Percentiles rank a stretch among this genome's conserved stretches.
These are phyloP conservation scores for Cichorium intybus DNA, from an alignment of 140 eudicot genomes.

Conservation along the genomic window DNA sequence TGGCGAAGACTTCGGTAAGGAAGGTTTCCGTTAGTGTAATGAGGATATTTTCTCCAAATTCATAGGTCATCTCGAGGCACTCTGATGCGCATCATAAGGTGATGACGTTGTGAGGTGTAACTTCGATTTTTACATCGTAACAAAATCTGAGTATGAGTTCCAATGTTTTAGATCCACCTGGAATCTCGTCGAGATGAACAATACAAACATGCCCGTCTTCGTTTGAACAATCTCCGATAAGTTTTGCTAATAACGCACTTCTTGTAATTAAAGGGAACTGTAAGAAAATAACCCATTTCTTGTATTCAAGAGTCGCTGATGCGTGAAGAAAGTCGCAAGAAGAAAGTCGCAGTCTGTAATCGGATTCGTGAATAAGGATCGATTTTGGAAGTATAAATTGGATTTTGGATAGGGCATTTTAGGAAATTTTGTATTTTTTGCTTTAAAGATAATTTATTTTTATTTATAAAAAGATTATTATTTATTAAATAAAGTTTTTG, in stretches of 20 bases:
- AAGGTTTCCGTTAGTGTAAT: slow-evolving; percentile 61
- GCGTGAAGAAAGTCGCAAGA: no score
- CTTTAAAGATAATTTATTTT: no score
- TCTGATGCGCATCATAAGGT: slow-evolving; percentile 75
- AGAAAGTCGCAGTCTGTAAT: no score
- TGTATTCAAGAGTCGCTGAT: no score
- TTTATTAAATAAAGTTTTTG: no score
- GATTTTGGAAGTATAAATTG: no score
- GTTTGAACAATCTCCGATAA: slow-evolving; percentile 36
- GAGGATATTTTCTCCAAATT: slow-evolving; percentile 71
- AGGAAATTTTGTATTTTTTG: no score
- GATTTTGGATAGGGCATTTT: no score
- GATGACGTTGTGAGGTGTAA: slow-evolving; percentile 68
- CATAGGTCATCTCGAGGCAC: slow-evolving; percentile 78
- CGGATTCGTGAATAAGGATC: no score
- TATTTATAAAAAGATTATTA: no score
- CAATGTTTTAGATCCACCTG: slow-evolving; percentile 86
- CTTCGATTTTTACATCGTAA: slow-evolving; percentile 67
- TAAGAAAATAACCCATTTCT: background rate
- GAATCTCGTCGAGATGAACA: slow-evolving; percentile 59
- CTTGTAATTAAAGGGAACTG: slow-evolving; percentile 76
- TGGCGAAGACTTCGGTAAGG: slow-evolving; percentile 50
- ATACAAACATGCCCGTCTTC: slow-evolving; percentile 43
- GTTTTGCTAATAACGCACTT: slow-evolving; percentile 62
- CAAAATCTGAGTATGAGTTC: slow-evolving; percentile 75